Evolutionary conservation across 2,329 filamentous ascomycete species (phyloP).

Genomic region (Metarhizium guizhouense): DNA sequence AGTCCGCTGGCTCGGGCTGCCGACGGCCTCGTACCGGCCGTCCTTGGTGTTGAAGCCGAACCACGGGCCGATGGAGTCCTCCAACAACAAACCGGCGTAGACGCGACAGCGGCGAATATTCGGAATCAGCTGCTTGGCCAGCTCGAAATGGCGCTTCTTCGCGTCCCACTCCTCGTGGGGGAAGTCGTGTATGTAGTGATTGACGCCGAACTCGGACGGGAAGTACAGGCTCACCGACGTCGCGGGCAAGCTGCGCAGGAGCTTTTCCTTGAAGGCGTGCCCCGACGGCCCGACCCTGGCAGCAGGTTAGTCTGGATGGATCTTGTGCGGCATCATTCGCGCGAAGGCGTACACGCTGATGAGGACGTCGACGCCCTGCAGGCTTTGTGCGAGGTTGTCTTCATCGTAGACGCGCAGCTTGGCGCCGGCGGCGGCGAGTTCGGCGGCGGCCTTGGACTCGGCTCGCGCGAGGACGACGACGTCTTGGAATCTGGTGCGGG

Average conservation of each 20-base stretch:
- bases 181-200: constrained; percentile 27
- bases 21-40: constrained; percentile 10
- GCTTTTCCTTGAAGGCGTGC: constrained; percentile 18
- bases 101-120: constrained; percentile 19
- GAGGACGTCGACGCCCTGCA: constrained; percentile 22
- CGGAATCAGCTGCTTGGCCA: constrained; percentile 10
- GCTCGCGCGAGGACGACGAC: constrained; percentile 4
- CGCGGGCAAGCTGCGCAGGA: constrained; percentile 14
- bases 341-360: constrained; percentile 12
- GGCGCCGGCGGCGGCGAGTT: background rate
- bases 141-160: constrained; percentile 19
- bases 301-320: no score
- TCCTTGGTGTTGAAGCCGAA: no score
- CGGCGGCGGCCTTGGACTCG: background rate
- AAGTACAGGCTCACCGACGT: constrained; percentile 22
- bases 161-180: constrained; percentile 22
- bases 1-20: no score
- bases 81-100: constrained; percentile 23
- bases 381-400: constrained; percentile 13
- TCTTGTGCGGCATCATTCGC: no score
- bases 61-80: constrained; percentile 9
- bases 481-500: no score
- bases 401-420: constrained; percentile 8
- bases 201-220: constrained; percentile 27
- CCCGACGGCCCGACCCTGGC: no score